phyloP scores from a whole-genome alignment of 202 grass and related monocot genomes.

The Panicum virgatum region DNA sequence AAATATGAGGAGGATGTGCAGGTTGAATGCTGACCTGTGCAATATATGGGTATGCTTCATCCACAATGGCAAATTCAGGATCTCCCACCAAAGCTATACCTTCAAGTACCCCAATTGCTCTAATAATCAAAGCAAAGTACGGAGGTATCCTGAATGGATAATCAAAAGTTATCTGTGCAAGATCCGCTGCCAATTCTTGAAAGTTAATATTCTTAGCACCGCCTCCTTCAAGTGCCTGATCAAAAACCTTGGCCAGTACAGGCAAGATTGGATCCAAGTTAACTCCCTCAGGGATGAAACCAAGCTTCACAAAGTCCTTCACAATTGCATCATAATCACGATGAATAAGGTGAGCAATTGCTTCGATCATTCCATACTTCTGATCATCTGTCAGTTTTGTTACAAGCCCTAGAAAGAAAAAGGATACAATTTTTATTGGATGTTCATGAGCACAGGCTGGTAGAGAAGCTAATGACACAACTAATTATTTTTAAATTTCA shows the following conservation, averaged over 20 bases:
- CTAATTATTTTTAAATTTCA: not conserved
- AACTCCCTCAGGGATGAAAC: constrained; percentile 93
- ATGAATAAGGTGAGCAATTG: constrained; percentile 96
- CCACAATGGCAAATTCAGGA: constrained; percentile 94
- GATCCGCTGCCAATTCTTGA: constrained; percentile 93
- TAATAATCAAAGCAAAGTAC: constrained; percentile 98
- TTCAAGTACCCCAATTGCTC: constrained; percentile 97
- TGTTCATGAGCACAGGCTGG: not conserved
- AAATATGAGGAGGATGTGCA: not conserved
- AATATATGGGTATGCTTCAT: constrained; percentile 99
- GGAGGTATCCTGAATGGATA: constrained; percentile 98
- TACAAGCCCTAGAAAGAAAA: constrained; percentile 76
- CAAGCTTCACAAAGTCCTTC: constrained; percentile 97
- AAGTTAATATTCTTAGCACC: constrained; percentile 99
- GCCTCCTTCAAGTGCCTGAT: constrained; percentile 97
- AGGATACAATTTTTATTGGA: not conserved
- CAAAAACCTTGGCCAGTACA: constrained; percentile 96
- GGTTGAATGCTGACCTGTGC: constrained; percentile 60
- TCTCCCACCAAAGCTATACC: constrained; percentile 97
- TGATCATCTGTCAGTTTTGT: constrained; percentile 95
- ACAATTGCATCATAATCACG: constrained; percentile 93
- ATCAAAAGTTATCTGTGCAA: constrained; percentile 98
- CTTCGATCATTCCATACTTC: constrained; percentile 99
- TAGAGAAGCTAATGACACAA: not conserved
- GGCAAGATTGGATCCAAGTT: constrained; percentile 94